phyloP scores from a whole-genome alignment of 1,284 basidiomycete genomes.

The Neonothopanus nambi region DNA sequence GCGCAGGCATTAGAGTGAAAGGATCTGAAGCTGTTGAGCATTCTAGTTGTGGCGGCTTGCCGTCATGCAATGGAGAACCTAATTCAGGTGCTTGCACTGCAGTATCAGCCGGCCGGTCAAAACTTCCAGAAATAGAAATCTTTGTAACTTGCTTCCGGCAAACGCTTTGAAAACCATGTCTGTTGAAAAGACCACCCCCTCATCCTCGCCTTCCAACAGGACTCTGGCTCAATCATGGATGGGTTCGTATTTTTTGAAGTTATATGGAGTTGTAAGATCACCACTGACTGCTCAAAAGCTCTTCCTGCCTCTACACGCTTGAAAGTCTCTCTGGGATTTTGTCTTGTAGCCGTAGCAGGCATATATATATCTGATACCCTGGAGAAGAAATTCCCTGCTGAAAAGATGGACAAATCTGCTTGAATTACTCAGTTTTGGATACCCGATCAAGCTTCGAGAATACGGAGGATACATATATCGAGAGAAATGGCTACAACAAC shows the following conservation, averaged over 20 bases:
- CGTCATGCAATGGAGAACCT: not conserved
- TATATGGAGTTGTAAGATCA: not conserved
- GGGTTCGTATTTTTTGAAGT: constrained; percentile 10
- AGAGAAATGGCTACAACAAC: not conserved
- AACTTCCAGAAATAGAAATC: no score
- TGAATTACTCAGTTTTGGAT: no score
- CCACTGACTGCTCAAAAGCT: constrained; percentile 34
- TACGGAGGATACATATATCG: not conserved
- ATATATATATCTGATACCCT: constrained; percentile 50
- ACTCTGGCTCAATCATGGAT: constrained; percentile 13
- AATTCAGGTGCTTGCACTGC: no score
- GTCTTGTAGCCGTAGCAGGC: constrained; percentile 51
- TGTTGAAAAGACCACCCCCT: not conserved
- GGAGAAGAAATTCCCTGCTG: constrained; percentile 10
- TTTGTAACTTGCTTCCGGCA: no score
- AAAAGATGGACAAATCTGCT: not conserved
- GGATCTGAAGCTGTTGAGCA: not conserved
- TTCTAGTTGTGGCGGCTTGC: no score
- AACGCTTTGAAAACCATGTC: no score
- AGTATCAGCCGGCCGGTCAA: no score
- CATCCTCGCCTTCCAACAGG: constrained; percentile 3
- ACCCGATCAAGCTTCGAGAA: not conserved
- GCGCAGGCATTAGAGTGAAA: not conserved
- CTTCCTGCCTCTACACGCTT: constrained; percentile 62
- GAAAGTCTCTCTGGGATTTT: constrained; percentile 55